Evolutionary conservation across 495 filamentous ascomycete species (phyloP).

Genomic region (Pyrenula massariospora): DNA sequence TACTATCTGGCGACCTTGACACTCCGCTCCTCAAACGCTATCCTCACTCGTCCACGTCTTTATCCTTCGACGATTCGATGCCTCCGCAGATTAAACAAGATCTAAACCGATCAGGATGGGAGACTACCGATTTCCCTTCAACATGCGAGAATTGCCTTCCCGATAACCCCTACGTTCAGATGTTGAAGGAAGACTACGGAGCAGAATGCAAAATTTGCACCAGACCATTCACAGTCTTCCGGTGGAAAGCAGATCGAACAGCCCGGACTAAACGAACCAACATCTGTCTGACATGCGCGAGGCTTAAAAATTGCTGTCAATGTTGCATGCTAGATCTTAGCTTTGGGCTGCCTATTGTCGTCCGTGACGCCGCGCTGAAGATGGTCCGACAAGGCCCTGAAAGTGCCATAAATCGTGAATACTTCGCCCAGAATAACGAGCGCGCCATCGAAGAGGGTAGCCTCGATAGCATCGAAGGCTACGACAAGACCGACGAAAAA

Average conservation of each 20-base stretch:
- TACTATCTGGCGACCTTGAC: no score
- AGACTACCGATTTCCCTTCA: constrained; percentile 67
- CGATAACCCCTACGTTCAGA: constrained; percentile 95
- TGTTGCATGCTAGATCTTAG: constrained; percentile 97
- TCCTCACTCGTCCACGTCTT: no score
- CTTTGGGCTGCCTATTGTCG: constrained; percentile 84
- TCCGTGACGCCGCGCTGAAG: constrained; percentile 94
- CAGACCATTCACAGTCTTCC: constrained; percentile 89
- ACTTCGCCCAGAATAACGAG: constrained; percentile 95
- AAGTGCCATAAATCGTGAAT: constrained; percentile 88
- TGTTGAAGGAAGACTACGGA: constrained; percentile 92
- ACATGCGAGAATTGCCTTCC: constrained; percentile 75
- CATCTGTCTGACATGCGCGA: constrained; percentile 90
- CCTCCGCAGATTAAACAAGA: constrained; percentile 85
- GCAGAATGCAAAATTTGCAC: constrained; percentile 69
- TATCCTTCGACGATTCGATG: no score
- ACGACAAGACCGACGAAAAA: constrained; percentile 95
- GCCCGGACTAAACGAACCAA: constrained; percentile 77
- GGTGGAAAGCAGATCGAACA: constrained; percentile 85
- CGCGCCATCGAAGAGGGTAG: constrained; percentile 85
- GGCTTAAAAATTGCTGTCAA: constrained; percentile 95
- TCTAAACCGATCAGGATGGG: constrained; percentile 91
- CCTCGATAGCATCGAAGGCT: constrained; percentile 64
- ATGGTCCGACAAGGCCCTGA: constrained; percentile 88
- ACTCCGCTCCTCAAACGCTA: no score